Base-by-base conservation (phyloP, 805 yeast species). In the Scheffersomyces amazonensis region DNA sequence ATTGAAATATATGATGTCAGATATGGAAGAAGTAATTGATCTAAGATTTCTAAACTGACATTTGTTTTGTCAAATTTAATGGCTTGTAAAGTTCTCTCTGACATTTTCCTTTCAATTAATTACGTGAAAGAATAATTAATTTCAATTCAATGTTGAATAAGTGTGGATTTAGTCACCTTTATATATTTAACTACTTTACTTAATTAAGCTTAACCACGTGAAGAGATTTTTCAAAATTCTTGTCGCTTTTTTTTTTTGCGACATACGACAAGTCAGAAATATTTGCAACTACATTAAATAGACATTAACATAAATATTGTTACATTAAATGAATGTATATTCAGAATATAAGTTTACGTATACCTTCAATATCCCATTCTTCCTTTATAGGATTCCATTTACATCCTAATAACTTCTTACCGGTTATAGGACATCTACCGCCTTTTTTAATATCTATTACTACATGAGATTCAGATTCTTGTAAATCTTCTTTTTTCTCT, bases 351-450 rank as follows among this genome's bases (percentile, higher is more conserved):
- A 90, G 60, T 44, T 87, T 69, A 47, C 96, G 68, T 6, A 90
- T 60, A 1, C 95, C 91, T 33, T 76, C 79, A n/a, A 83, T 73
- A 36, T 78, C 80, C 87, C 91, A 87, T 40, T 72, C 75, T 25
- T 77, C 75, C 20, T 68, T 54, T 6, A 73, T 70, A n/a, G 69
- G 62, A 46, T 78, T 77, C 66, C 77, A 83, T 43, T 69, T 68
- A 57, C 96, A 89, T 5, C 87, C 87, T 23, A 89, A 57, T 24
- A 91, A 64, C 47, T 69, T 76, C 39, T 73, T 80, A 0, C 89
- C 86, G 0, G 96, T 85, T 1, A 86, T 73, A 0, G 98, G 98
- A 55, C 98, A 91, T 44, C 82, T 68, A 2, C 90, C 90, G 7
- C 83, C 86, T 13, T 66, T 64, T 13, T 54, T 50, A 16, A 66